Evolutionary conservation across 805 yeast genomes (phyloP).

Genomic region (Lipomyces oligophaga): DNA sequence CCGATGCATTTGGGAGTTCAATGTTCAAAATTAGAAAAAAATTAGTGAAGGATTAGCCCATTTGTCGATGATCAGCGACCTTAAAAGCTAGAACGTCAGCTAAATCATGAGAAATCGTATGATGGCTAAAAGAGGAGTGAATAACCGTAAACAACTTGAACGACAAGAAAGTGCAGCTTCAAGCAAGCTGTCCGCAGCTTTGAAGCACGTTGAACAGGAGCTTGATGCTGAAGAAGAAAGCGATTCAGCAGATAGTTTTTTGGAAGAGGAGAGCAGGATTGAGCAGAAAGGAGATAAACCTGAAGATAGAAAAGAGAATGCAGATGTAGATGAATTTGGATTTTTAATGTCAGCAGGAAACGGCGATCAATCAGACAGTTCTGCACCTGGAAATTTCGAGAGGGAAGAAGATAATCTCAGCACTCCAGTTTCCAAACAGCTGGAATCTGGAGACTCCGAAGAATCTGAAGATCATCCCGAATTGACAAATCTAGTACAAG

Average conservation of each 20-base stretch:
- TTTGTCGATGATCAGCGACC: too few relatives aligned
- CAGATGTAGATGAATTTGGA: conserved; percentile 14
- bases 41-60: too few relatives aligned
- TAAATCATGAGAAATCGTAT: too few relatives aligned
- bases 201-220: conserved; percentile 28
- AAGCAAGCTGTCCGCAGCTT: conserved; percentile 5
- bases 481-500: too few relatives aligned
- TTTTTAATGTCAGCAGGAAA: conserved; percentile 1
- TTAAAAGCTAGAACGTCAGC: too few relatives aligned
- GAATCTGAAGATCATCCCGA: conserved; percentile 3
- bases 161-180: too few relatives aligned
- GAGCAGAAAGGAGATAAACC: conserved; percentile 27
- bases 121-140: too few relatives aligned
- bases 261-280: conserved; percentile 31
- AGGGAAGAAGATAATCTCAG: conserved; percentile 6
- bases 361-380: background rate
- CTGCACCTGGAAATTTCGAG: background rate
- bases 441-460: conserved; percentile 1
- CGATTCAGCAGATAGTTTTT: conserved; percentile 30
- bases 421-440: too few relatives aligned
- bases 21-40: too few relatives aligned
- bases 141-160: too few relatives aligned
- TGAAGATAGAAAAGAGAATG: conserved; percentile 29
- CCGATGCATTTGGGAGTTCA: too few relatives aligned
- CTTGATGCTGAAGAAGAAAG: conserved; percentile 38